Conservation (phyloP, 352 stramenopile species). For the Sclerospora graminicola region DNA sequence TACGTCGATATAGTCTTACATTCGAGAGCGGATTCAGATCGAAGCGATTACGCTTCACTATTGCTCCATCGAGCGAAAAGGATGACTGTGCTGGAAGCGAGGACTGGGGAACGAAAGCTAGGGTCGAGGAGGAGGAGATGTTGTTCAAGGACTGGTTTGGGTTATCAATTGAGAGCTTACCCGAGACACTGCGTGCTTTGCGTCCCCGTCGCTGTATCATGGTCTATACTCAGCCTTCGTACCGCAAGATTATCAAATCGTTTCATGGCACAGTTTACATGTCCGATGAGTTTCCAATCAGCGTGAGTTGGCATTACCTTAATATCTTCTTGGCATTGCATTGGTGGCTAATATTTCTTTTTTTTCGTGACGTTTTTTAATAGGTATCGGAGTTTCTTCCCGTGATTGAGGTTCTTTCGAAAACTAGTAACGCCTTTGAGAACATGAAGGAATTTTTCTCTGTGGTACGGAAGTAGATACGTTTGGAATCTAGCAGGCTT, state of each 20-base stretch:
- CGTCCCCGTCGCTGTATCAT: conserved; percentile 36
- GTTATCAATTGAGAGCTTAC: conserved; percentile 29
- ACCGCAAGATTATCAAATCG: conserved; percentile 36
- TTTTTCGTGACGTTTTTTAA: not conserved
- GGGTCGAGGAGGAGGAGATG: conserved; percentile 30
- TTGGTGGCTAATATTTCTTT: not conserved
- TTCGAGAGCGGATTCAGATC: conserved; percentile 13
- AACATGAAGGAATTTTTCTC: conserved; percentile 51
- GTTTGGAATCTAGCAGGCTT: conserved; percentile 1
- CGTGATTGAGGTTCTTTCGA: conserved; percentile 56
- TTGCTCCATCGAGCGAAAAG: conserved; percentile 9
- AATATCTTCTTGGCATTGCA: not conserved
- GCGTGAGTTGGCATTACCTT: conserved; percentile 12
- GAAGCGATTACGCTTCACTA: conserved; percentile 31
- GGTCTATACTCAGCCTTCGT: conserved; percentile 36
- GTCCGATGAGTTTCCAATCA: conserved; percentile 49
- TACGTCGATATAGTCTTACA: not conserved
- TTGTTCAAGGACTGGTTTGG: conserved; percentile 58
- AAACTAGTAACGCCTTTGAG: conserved; percentile 53
- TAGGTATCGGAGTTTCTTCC: conserved; percentile 51
- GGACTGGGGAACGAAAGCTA: conserved; percentile 21
- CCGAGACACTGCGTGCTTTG: conserved; percentile 18
- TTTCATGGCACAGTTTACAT: conserved; percentile 52
- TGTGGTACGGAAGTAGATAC: conserved; percentile 20
- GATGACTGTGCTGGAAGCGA: conserved; percentile 5